These are phyloP conservation scores for Trichoderma cornu-damae DNA, from an alignment of 2,329 filamentous ascomycete genomes.

Conservation along the genomic window DNA sequence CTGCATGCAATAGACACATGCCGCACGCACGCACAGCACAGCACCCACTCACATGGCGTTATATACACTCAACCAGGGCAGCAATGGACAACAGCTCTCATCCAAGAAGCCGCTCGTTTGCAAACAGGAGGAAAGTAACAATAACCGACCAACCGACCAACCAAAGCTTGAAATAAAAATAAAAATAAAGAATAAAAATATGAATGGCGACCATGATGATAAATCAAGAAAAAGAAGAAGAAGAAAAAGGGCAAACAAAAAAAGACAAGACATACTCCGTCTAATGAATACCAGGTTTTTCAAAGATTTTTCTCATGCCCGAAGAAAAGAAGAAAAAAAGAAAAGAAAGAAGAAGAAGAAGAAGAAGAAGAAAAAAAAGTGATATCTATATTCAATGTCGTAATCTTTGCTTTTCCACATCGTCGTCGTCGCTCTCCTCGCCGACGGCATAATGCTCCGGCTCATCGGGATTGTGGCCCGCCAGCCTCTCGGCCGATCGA, in stretches of 20 bases:
- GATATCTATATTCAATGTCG: constrained; percentile 19
- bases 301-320: background rate
- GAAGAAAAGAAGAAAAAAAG: background rate
- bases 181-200: background rate
- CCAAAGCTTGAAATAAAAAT: too few species aligned
- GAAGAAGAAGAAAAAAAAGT: too few species aligned
- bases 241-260: background rate
- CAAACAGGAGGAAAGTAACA: background rate
- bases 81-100: background rate
- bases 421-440: constrained; percentile 38
- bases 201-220: background rate
- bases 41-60: too few species aligned
- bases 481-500: constrained; percentile 29
- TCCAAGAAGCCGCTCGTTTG: background rate
- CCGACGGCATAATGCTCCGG: constrained; percentile 48
- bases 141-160: too few species aligned
- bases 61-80: background rate
- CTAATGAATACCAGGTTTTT: constrained; percentile 3
- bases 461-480: constrained; percentile 30
- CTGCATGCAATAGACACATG: background rate
- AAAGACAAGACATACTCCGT: constrained; percentile 5
- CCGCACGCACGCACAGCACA: background rate
- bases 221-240: background rate
- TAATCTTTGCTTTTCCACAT: constrained; percentile 25
- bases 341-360: background rate